Conservation (phyloP, 2,329 filamentous ascomycete species). For the Emergomyces pasteurianus region DNA sequence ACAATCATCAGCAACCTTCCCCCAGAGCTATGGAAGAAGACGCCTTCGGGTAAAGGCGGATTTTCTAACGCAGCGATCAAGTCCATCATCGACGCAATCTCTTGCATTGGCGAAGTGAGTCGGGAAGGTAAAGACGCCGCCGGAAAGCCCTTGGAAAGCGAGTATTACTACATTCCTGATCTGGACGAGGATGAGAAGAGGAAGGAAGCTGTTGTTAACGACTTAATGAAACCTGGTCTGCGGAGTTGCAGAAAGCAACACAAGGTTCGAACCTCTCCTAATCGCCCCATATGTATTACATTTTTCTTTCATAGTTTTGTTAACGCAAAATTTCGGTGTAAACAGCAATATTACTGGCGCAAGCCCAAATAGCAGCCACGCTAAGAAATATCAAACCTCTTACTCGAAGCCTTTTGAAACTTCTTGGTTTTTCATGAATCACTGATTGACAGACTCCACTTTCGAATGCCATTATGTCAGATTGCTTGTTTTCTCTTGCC, state of each 20-base stretch:
- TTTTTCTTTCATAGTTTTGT: conserved; percentile 5
- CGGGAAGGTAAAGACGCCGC: conserved; percentile 93
- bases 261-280: conserved; percentile 55
- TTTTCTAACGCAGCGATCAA: conserved; percentile 55
- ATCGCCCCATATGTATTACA: background rate
- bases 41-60: conserved; percentile 27
- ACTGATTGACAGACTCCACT: background rate
- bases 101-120: conserved; percentile 76
- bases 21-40: conserved; percentile 43
- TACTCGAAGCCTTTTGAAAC: background rate
- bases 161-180: conserved; percentile 94
- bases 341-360: conserved; percentile 61
- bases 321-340: conserved; percentile 12
- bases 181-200: conserved; percentile 68
- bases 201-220: conserved; percentile 70
- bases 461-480: background rate
- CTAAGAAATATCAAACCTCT: background rate
- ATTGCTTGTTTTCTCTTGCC: conserved; percentile 8
- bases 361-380: conserved; percentile 37
- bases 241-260: conserved; percentile 88
- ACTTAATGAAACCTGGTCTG: conserved; percentile 77
- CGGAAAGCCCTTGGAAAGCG: conserved; percentile 83
- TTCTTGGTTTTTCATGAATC: background rate
- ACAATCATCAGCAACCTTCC: conserved; percentile 83
- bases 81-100: conserved; percentile 57